These are phyloP conservation scores for Xerocomellus amylosporus DNA, from an alignment of 768 basidiomycete species.

Conservation along the genomic window DNA sequence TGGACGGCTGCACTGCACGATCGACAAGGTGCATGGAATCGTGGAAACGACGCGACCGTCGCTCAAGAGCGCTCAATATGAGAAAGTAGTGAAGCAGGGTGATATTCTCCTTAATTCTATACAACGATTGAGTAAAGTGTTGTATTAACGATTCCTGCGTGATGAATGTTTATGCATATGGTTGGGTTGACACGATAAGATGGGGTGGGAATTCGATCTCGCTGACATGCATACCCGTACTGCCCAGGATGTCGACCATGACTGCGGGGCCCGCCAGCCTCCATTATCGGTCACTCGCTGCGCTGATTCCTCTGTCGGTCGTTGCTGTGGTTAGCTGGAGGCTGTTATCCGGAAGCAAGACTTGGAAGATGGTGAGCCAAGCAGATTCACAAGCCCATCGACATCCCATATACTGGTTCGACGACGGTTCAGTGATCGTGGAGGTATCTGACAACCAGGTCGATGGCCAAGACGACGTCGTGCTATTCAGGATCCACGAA, in stretches of 20 bases:
- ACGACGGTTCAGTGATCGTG: slow-evolving; percentile 60
- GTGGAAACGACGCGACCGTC: slow-evolving; percentile 85
- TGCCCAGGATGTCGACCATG: not conserved
- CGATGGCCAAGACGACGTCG: slow-evolving; percentile 2
- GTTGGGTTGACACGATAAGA: not conserved
- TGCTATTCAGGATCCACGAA: slow-evolving; percentile 56
- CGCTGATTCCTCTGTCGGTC: slow-evolving; percentile 7
- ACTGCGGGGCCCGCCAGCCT: not conserved
- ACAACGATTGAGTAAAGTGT: slow-evolving; percentile 87
- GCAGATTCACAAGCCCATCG: slow-evolving; percentile 5
- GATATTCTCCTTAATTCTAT: slow-evolving; percentile 86
- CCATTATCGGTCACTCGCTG: slow-evolving; percentile 5
- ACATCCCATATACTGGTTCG: slow-evolving; percentile 62
- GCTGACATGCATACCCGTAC: not conserved
- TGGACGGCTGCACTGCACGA: slow-evolving; percentile 79
- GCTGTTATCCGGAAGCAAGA: not conserved
- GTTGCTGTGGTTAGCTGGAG: slow-evolving; percentile 5
- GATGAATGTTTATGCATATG: not conserved
- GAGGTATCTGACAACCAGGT: slow-evolving; percentile 33
- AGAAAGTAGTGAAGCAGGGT: slow-evolving; percentile 90
- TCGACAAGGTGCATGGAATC: slow-evolving; percentile 93
- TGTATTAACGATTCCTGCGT: slow-evolving; percentile 43
- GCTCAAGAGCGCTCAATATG: slow-evolving; percentile 83
- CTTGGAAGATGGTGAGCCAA: not conserved
- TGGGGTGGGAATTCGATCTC: slow-evolving; percentile 1